Base-by-base conservation (phyloP, 2,329 filamentous ascomycete species). In the Hypocreales sp. region DNA sequence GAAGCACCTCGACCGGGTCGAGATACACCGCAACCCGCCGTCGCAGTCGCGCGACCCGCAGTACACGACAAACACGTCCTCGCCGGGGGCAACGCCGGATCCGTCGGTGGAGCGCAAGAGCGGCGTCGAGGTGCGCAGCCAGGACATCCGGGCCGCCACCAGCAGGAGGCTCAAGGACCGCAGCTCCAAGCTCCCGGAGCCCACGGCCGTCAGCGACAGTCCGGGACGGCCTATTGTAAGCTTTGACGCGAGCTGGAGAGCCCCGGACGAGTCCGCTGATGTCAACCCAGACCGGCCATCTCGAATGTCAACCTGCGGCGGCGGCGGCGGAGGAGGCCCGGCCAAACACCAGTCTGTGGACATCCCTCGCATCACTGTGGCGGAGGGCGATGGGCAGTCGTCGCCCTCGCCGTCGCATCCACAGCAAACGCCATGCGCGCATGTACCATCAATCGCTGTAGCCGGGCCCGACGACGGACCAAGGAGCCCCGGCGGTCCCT, bases 151-250 rank as follows among this genome's bases (percentile, higher is more conserved):
- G 33, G 72, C 80, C 39, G 87, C 87, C 29, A 95, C 87, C 7
- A 90, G 80, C 55, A 92, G 92, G 70, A 78, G 64, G 48, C 61
- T 90, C 37, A 84, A 74, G 49, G 83, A 93, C 52, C 76, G 86
- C 46, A 94, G 84, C 53, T 56, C 74, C 31, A 92, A 81, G 48
- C 63, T 95, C 35, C 87, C 86, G 16, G 87, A 79, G 45, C 87
- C 87, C 38, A 82, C 80, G 29, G 77, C 81, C 45, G 86, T 95
- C 53, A 94, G 84, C 58, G 79, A 94, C 58, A 79, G 69, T 46
- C 79, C 80, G 42, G 83, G 83, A 42, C 74, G 87, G 48, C 87
- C 87, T 36, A 95, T 95, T 62, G 87, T 95, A 64, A 95, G 87
- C 67, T 95, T 95, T 65, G 71, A 92, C 56, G 70, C 70, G 45